Evolutionary conservation across 2,329 filamentous ascomycete species (phyloP), one percentile per base, ranked within the genome.

Genomic region (Monosporascus sp.): DNA sequence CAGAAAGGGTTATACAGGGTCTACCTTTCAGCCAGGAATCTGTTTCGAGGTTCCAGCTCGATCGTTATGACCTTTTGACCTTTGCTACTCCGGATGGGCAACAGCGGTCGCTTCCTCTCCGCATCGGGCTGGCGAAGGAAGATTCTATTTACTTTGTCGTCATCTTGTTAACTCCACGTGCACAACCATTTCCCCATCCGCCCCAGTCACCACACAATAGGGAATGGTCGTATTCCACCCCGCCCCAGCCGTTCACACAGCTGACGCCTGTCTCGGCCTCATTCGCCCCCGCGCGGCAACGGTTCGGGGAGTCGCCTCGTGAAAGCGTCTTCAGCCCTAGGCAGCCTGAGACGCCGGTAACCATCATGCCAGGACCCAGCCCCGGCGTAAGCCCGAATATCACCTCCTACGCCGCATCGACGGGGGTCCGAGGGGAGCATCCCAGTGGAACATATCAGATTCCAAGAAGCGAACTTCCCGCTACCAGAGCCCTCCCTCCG

Each of bases 71-170:
- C 46, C 75, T 76, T 59, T 69, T 86, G 45, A 77, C 75, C 1
- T 85, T 87, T 58, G 67, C 74, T 48, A 70, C 73, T 3, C 67
- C 70, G 2, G 79, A 83, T 50, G 79, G 81, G 18, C 79, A 80
- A 54, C 70, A 72, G 31, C 72, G 81, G 54, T 70, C 72, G 9
- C 76, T 78, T 54, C 69, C 75, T 2, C 70, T 82, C 31, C 79
- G 77, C 2, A 63, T 85, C 38, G 81, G 82, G 1, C 71, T 86
- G 31, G 79, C 77, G 14, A 86, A 83, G 60, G 77, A 78, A 56
- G 79, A 81, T 4, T 82, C 81, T 39, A 81, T 84, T 54, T 86
- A 82, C 65, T 85, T 85, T 58, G 75, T 86, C 43, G 78, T 84
- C 7, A 60, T 85, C 51, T 59, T 77, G 41, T 63, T 84, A 54